Evolutionary conservation across 306 rosid genomes (phyloP), one percentile per base, ranked within the genome.

Genomic region (Cucurbita maxima): DNA sequence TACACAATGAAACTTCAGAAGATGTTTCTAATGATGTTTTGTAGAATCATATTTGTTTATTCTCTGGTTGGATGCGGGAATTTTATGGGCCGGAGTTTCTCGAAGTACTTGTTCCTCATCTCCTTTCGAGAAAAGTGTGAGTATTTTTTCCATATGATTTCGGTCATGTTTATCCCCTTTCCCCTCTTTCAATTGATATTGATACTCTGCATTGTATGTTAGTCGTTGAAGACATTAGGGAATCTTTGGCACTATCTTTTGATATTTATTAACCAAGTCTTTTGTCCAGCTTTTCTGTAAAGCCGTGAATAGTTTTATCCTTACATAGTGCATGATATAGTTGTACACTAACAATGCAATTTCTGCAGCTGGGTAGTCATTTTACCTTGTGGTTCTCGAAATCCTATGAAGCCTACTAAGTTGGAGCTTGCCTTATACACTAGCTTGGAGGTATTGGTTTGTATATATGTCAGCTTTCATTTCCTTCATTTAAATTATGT

Each of bases 11-110:
- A 68, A 44, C 73, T 68, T 44, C 19, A 68, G 47, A 52, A 45
- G 11, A 22, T 22, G 41, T 22, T 19, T 79, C 10, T 79, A 76
- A 55, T 69, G n/a, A 68, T 52, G 60, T 9, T 76, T 76, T 83
- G 83, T 76, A 95, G 99, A 78, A 78, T 72, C 97, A 95, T 85
- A 82, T 91, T 41, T 84, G 96, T 84, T 79, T 95, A 80, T 95
- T 95, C 91, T 88, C 90, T 19, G 96, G 92, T 80, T 95, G 96
- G 97, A 67, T 95, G 89, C 86, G 97, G 18, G 99, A 91, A 80
- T 85, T 91, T 80, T 86, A 86, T 70, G 99, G 97, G 75, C 97
- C 88, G 70, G 96, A 95, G 62, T 95, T 95, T 79, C 87, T 95
- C 48, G 99, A 89, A 82, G 82, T 83, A 47, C 71, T 89, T 63